Conservation (phyloP, 2,329 filamentous ascomycete species). For the Pochonia chlamydosporia region DNA sequence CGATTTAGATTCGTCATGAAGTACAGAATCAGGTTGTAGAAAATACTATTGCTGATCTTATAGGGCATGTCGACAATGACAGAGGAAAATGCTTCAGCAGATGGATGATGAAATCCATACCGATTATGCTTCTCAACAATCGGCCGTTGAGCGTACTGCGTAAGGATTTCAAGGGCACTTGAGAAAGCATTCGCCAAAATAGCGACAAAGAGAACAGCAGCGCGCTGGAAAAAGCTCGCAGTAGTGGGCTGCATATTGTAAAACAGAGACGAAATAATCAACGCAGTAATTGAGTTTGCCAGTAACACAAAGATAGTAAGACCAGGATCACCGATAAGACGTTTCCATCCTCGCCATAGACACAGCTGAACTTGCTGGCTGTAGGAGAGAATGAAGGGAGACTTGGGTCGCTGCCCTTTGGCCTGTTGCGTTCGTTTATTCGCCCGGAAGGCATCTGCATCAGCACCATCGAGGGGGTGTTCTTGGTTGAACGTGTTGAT, state of each 20-base stretch:
- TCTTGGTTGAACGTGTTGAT: slow-evolving; percentile 49
- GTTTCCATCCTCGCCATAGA: slow-evolving; percentile 72
- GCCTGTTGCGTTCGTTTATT: slow-evolving; percentile 50
- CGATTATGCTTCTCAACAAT: too few relatives aligned
- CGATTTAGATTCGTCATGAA: too few relatives aligned
- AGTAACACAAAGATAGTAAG: slow-evolving; percentile 63
- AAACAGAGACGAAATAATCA: not conserved
- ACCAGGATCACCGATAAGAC: slow-evolving; percentile 70
- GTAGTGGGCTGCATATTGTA: not conserved
- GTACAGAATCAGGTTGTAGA: too few relatives aligned
- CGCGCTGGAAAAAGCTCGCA: slow-evolving; percentile 27
- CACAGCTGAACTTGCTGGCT: slow-evolving; percentile 72
- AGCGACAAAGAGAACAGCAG: too few relatives aligned
- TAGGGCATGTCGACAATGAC: too few relatives aligned
- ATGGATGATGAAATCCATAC: too few relatives aligned
- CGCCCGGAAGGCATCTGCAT: slow-evolving; percentile 52
- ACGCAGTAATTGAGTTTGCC: slow-evolving; percentile 54
- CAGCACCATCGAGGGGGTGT: slow-evolving; percentile 49
- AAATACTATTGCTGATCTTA: too few relatives aligned
- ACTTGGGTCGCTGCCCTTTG: slow-evolving; percentile 56
- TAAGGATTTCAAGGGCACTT: too few relatives aligned
- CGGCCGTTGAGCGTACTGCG: too few relatives aligned
- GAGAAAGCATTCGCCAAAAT: too few relatives aligned
- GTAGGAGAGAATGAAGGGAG: slow-evolving; percentile 79
- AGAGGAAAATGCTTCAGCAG: too few relatives aligned